Conservation (phyloP, 441 rosid species). For the Viola pubescens region DNA sequence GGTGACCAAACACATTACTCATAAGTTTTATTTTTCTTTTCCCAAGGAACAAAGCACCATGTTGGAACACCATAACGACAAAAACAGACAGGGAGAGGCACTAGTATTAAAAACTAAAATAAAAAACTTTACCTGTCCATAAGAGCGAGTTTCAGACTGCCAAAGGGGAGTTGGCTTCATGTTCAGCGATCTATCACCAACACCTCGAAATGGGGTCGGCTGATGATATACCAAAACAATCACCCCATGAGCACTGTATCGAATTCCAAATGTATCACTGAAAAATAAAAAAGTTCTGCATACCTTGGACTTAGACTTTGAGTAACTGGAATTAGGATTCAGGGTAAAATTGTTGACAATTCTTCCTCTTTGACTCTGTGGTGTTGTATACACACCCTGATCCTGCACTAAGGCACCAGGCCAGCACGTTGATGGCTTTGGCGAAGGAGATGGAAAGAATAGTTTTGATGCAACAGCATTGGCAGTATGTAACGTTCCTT, state of each 20-base stretch:
- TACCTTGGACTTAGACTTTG: conserved; percentile 69
- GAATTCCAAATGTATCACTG: conserved; percentile 10
- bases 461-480: conserved; percentile 38
- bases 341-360: conserved; percentile 51
- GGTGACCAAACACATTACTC: neutral
- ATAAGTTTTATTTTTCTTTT: neutral
- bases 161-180: conserved; percentile 35
- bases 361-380: conserved; percentile 58
- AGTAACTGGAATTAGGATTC: conserved; percentile 75
- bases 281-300: conserved; percentile 15
- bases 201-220: conserved; percentile 41
- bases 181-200: conserved; percentile 29
- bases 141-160: conserved; percentile 36
- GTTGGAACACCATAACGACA: conserved; percentile 2
- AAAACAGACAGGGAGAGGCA: neutral
- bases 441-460: conserved; percentile 40
- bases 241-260: conserved; percentile 11
- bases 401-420: conserved; percentile 71
- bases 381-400: conserved; percentile 50
- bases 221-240: conserved; percentile 18
- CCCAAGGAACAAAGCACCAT: neutral
- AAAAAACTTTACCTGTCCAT: conserved; percentile 43
- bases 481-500: conserved; percentile 19
- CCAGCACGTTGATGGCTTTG: conserved; percentile 56
- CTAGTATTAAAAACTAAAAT: neutral